These are phyloP conservation scores for Inga laurina DNA, from an alignment of 306 rosid genomes.

Conservation along the genomic window DNA sequence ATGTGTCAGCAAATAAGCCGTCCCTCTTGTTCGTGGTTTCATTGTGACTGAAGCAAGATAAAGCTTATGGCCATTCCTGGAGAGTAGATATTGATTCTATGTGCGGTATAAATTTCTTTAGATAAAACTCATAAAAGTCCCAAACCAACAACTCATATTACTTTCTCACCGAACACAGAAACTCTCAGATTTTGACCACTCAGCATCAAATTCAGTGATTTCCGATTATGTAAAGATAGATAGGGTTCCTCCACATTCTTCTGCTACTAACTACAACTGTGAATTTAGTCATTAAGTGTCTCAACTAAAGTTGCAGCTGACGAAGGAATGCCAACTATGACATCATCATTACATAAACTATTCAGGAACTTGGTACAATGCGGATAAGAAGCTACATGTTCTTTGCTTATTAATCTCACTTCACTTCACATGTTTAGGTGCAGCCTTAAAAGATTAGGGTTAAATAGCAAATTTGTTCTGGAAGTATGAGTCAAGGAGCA, in stretches of 20 bases:
- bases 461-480: too few species aligned
- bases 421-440: not conserved
- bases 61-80: not conserved
- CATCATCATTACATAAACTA: not conserved
- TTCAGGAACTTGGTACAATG: not conserved
- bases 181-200: constrained; percentile 11
- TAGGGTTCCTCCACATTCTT: not conserved
- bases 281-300: not conserved
- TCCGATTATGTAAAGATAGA: not conserved
- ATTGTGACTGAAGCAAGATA: too few species aligned
- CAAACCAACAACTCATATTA: not conserved
- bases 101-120: not conserved
- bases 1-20: constrained; percentile 17
- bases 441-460: not conserved
- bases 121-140: not conserved
- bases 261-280: not conserved
- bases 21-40: not conserved
- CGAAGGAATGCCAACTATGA: not conserved
- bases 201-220: not conserved
- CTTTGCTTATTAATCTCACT: not conserved
- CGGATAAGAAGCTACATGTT: not conserved
- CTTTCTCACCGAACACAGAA: not conserved
- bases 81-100: not conserved
- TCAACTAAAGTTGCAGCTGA: not conserved
- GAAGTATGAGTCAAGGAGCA: too few species aligned